Conservation (phyloP, 352 stramenopile genomes). For the Pythium sp. region DNA sequence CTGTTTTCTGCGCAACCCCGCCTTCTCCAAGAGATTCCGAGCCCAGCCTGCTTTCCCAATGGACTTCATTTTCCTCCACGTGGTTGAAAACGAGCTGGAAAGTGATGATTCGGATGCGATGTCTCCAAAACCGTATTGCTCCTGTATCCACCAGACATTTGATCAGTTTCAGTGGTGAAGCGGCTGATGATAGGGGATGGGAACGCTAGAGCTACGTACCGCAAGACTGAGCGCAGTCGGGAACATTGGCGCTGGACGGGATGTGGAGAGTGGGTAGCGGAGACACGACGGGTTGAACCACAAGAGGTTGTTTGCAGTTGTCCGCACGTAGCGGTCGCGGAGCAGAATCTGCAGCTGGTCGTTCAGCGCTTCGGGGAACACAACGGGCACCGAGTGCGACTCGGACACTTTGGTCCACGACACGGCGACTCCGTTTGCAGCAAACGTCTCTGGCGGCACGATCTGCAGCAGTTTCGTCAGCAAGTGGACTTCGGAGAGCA, state of each 20-base stretch:
- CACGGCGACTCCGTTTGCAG: slow-evolving; percentile 42
- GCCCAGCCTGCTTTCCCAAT: slow-evolving; percentile 56
- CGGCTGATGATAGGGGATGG: too few species aligned
- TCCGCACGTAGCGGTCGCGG: slow-evolving; percentile 44
- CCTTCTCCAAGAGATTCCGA: slow-evolving; percentile 52
- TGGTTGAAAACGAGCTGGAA: slow-evolving; percentile 47
- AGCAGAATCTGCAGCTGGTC: slow-evolving; percentile 49
- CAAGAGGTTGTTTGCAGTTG: slow-evolving; percentile 45
- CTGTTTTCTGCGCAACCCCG: slow-evolving; percentile 30
- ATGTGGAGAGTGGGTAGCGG: slow-evolving; percentile 32
- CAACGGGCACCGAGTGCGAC: slow-evolving; percentile 59
- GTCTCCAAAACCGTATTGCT: slow-evolving; percentile 76
- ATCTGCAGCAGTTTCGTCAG: slow-evolving; percentile 44
- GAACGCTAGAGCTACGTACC: slow-evolving; percentile 19
- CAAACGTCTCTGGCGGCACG: slow-evolving; percentile 52
- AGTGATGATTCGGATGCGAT: slow-evolving; percentile 53
- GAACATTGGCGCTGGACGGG: slow-evolving; percentile 46
- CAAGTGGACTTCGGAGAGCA: slow-evolving; percentile 38
- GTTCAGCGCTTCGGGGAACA: slow-evolving; percentile 55
- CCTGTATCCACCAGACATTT: slow-evolving; percentile 26
- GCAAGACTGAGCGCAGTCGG: slow-evolving; percentile 44
- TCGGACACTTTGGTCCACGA: slow-evolving; percentile 71
- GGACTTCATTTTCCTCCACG: slow-evolving; percentile 56
- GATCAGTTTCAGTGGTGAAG: background rate
- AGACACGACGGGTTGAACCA: slow-evolving; percentile 35